Percentiles rank a stretch among this genome's conserved stretches.
phyloP scores from a whole-genome alignment of 805 yeast species.

The Starmerella sp. region DNA sequence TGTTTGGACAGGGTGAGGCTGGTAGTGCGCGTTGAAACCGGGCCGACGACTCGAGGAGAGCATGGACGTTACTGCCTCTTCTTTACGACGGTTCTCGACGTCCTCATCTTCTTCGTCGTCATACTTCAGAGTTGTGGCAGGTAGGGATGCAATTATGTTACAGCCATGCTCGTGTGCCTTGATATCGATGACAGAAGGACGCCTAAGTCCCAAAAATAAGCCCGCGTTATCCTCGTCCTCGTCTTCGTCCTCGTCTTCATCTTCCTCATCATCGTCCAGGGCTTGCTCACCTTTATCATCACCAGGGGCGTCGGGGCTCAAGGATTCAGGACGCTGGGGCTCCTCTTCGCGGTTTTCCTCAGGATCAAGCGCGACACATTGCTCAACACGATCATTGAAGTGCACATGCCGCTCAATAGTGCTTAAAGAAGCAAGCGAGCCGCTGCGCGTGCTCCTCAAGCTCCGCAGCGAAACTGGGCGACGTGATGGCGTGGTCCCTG shows the following conservation, averaged over 20 bases:
- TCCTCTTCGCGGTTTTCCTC: conserved; percentile 10
- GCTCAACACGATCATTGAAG: conserved; percentile 88
- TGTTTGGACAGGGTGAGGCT: conserved; percentile 18
- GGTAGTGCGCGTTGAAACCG: conserved; percentile 22
- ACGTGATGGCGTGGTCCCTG: conserved; percentile 5
- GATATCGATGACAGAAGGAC: conserved; percentile 23
- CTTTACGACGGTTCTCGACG: conserved; percentile 26
- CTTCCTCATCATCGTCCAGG: conserved; percentile 24
- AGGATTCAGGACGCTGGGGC: background rate
- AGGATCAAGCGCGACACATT: conserved; percentile 65
- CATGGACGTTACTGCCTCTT: conserved; percentile 55
- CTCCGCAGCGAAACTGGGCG: conserved; percentile 14
- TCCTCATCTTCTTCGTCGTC: conserved; percentile 58
- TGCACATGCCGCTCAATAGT: conserved; percentile 58
- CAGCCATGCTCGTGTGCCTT: conserved; percentile 18
- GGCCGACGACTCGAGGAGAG: conserved; percentile 23
- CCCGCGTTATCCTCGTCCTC: conserved; percentile 60
- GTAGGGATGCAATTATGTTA: conserved; percentile 65
- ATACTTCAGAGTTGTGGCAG: conserved; percentile 75
- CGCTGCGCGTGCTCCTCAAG: conserved; percentile 4
- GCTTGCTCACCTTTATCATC: background rate
- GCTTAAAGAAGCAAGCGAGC: conserved; percentile 9
- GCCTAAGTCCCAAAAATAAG: conserved; percentile 46
- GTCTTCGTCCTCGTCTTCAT: conserved; percentile 34
- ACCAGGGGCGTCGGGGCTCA: background rate